A percentile compares a stretch with the other conserved stretches of the same genome.
Evolutionary conservation across 345 rosid species (phyloP).

Genomic region (Dipteronia sinensis): DNA sequence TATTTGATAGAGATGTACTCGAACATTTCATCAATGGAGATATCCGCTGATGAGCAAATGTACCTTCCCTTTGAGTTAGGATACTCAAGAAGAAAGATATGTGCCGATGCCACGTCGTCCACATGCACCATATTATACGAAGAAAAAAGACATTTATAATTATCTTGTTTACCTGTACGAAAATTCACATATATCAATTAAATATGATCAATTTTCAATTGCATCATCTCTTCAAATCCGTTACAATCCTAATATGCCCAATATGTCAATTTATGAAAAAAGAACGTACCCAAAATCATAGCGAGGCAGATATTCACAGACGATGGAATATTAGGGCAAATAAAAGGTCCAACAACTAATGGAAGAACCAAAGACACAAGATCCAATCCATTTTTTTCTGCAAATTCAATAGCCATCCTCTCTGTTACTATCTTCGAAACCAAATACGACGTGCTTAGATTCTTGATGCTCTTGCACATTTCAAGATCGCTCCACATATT

Average conservation of each 20-base stretch:
- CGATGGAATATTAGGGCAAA: conserved; percentile 46
- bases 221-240: too few species aligned
- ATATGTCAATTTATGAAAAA: not conserved
- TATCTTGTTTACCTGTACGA: conserved; percentile 17
- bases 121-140: conserved; percentile 44
- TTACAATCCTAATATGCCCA: not conserved
- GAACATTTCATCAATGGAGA: conserved; percentile 40
- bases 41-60: conserved; percentile 43
- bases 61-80: conserved; percentile 56
- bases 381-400: conserved; percentile 39
- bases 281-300: conserved; percentile 37
- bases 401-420: conserved; percentile 43
- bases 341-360: conserved; percentile 53
- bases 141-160: conserved; percentile 28
- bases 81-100: conserved; percentile 50
- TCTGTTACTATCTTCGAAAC: conserved; percentile 44
- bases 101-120: conserved; percentile 58
- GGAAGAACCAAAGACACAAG: conserved; percentile 48
- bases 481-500: conserved; percentile 36
- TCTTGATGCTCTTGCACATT: conserved; percentile 28
- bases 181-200: not conserved
- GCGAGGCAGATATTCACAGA: conserved; percentile 36
- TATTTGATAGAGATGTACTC: conserved; percentile 36
- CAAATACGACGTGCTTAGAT: conserved; percentile 34
- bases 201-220: too few species aligned